Base-by-base conservation (phyloP, 1,284 basidiomycete genomes). In the Cutaneotrichosporon sp. region DNA sequence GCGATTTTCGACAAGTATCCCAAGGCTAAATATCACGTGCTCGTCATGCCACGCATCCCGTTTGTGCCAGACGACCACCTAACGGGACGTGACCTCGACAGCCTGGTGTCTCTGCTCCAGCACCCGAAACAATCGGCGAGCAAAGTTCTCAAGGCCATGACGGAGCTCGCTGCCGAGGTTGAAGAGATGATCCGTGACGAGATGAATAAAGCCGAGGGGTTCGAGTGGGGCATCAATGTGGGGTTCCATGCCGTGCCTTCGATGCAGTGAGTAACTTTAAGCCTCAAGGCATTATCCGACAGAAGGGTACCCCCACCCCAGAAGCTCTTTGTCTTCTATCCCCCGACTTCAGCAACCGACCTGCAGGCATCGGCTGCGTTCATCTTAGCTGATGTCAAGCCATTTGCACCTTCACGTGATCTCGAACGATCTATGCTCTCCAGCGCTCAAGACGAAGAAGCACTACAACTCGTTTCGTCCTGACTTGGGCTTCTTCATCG, bases 391-490 rank as follows among this genome's bases (percentile, higher is more conserved):
- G n/a, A n/a, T n/a, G n/a, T n/a, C n/a, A n/a, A 92, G 90, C 57
- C 90, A 93, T 67, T 57, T 92, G 1, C 91, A 94, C 66, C 74
- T 92, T 6, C 92, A 97, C 68, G 82, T 97, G 54, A 78, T 97
- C 25, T 94, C 91, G 1, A 79, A 81, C 19, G 93, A 98, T 68
- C 75, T 96, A 17, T 79, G 82, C 46, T 86, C 87, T 0, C 78
- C 81, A 3, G 75, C 77, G 32, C 75, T 97, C 75, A 97, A 94
- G 74, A 82, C 81, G 57, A 97, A 96, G 79, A 92, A 88, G 65
- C 92, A 97, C 65, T 91, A 91, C 77, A 91, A 94, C 69, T 90
- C 90, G 3, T 98, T 97, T 76, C 84, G 88, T 62, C 94, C 93
- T 0, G 81, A 81, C 26, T 77, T 82, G 12, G 92, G 90, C 0